Evolutionary conservation across 768 basidiomycete genomes (phyloP).

Genomic region (Phaeotremella fagi): DNA sequence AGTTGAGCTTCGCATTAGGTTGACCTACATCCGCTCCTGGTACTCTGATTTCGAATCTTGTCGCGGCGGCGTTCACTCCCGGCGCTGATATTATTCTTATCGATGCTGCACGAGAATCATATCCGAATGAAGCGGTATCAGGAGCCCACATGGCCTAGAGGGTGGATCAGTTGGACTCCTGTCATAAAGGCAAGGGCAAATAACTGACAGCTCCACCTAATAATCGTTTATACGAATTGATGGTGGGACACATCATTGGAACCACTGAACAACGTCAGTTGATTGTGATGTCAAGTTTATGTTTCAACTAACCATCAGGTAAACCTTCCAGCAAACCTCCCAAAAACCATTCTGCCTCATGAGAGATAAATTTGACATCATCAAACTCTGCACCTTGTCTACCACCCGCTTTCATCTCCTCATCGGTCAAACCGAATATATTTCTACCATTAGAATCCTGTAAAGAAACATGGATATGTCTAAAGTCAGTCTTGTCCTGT

Average conservation of each 20-base stretch:
- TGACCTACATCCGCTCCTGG: slow-evolving; percentile 85
- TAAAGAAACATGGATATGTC: slow-evolving; percentile 85
- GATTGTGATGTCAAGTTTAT: neutral
- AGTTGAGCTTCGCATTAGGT: neutral
- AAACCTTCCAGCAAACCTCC: slow-evolving; percentile 87
- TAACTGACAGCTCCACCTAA: slow-evolving; percentile 69
- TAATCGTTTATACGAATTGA: slow-evolving; percentile 96
- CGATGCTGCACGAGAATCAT: slow-evolving; percentile 88
- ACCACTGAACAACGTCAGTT: slow-evolving; percentile 54
- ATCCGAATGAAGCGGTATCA: slow-evolving; percentile 87
- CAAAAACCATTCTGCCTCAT: slow-evolving; percentile 85
- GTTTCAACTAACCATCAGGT: slow-evolving; percentile 63
- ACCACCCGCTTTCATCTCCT: slow-evolving; percentile 59
- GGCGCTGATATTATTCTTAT: slow-evolving; percentile 91
- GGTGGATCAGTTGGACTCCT: neutral
- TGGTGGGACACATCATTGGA: slow-evolving; percentile 78
- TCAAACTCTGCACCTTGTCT: slow-evolving; percentile 66
- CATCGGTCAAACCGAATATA: slow-evolving; percentile 67
- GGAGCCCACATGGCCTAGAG: slow-evolving; percentile 76
- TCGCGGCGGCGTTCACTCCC: slow-evolving; percentile 70
- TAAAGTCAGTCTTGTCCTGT: slow-evolving; percentile 2
- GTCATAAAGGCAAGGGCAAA: neutral
- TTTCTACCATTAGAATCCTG: slow-evolving; percentile 64
- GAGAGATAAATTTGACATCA: slow-evolving; percentile 78
- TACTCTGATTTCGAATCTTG: slow-evolving; percentile 86